A percentile compares a stretch with the other conserved stretches of the same genome.
Evolutionary conservation across 768 basidiomycete genomes (phyloP).

Genomic region (Pisolithus albus): DNA sequence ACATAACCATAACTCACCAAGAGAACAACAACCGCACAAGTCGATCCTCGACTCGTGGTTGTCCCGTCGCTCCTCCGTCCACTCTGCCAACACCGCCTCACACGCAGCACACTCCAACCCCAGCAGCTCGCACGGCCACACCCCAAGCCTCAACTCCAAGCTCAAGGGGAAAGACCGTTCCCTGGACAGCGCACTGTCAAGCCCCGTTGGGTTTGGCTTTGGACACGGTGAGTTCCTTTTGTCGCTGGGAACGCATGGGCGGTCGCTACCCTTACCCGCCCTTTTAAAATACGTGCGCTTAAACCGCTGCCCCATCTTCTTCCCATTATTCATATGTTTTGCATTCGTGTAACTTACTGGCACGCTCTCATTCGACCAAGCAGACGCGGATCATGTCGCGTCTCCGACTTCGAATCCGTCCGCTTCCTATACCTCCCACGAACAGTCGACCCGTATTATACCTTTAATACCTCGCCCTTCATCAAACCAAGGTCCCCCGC

Average conservation of each 20-base stretch:
- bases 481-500: not conserved
- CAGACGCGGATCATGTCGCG: conserved; percentile 15
- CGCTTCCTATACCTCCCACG: conserved; percentile 7
- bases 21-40: not conserved
- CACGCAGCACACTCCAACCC: not conserved
- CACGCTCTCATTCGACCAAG: not conserved
- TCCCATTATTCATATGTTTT: not conserved
- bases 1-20: conserved; percentile 4
- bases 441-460: conserved; percentile 7
- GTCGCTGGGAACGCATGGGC: not conserved
- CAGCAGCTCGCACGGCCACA: not conserved
- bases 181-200: conserved; percentile 4
- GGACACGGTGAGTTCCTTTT: conserved; percentile 12
- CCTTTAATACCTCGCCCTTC: conserved; percentile 2
- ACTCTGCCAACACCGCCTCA: conserved; percentile 3
- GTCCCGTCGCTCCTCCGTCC: conserved; percentile 14
- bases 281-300: too few species aligned
- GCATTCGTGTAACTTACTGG: conserved; percentile 7
- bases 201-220: conserved; percentile 2
- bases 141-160: not conserved
- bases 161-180: conserved; percentile 17
- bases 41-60: conserved; percentile 15
- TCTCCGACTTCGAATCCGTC: conserved; percentile 12
- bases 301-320: not conserved
- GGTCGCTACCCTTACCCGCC: too few species aligned